Conservation (phyloP, 192 early-diverging fungal genomes). For the Coemansia sp. region DNA sequence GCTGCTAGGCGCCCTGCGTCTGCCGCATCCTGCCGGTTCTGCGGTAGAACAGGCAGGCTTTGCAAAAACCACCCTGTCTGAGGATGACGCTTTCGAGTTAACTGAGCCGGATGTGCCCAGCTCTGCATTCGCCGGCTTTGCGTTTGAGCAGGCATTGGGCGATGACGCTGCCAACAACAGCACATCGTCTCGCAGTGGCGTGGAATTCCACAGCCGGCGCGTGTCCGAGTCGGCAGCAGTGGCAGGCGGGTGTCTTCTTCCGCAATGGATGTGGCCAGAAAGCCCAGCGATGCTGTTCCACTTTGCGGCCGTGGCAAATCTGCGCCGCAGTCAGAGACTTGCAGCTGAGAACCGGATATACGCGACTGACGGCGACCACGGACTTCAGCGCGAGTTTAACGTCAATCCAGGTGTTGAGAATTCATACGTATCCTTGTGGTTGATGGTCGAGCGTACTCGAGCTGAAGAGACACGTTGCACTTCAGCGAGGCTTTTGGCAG, state of each 20-base stretch:
- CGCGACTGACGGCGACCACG: neutral
- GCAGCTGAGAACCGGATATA: constrained; percentile 15
- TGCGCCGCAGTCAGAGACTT: constrained; percentile 12
- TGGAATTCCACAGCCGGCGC: neutral
- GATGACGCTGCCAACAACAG: neutral
- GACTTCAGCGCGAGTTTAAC: constrained; percentile 18
- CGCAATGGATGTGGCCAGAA: constrained; percentile 40
- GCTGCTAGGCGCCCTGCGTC: constrained; percentile 21
- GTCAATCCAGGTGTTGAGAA: constrained; percentile 41
- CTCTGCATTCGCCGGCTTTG: constrained; percentile 35
- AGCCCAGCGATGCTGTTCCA: constrained; percentile 23
- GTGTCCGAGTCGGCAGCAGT: neutral
- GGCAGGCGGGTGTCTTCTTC: constrained; percentile 6
- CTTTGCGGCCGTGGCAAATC: constrained; percentile 27
- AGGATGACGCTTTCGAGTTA: neutral
- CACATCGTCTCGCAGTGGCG: no score
- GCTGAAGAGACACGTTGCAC: neutral
- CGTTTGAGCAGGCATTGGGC: constrained; percentile 27
- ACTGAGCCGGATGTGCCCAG: neutral
- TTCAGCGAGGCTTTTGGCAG: neutral
- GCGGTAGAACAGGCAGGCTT: constrained; percentile 8
- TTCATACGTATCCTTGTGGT: constrained; percentile 33
- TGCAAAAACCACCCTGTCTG: neutral
- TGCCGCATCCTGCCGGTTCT: constrained; percentile 1
- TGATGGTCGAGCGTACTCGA: constrained; percentile 19